Percentiles rank a stretch among this genome's conserved stretches.
phyloP scores from a whole-genome alignment of 371 early-diverging fungal genomes.

The Apophysomyces sp. region DNA sequence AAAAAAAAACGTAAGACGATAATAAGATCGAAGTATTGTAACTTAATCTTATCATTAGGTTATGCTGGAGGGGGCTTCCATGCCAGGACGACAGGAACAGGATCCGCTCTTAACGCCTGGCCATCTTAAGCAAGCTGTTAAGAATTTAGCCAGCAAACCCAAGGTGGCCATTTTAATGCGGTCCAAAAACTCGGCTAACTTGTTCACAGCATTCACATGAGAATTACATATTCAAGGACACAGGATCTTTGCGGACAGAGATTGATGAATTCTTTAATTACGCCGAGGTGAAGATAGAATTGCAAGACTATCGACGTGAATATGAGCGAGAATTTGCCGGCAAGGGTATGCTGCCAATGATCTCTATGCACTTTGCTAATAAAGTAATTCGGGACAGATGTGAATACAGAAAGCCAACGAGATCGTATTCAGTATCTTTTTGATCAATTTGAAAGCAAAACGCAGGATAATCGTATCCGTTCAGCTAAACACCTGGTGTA shows the following conservation, averaged over 20 bases:
- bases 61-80: conserved; percentile 5
- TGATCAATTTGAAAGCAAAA: conserved; percentile 56
- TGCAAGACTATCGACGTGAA: conserved; percentile 42
- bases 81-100: neutral
- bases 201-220: conserved; percentile 46
- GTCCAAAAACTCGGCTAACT: neutral
- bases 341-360: conserved; percentile 13
- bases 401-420: conserved; percentile 26
- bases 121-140: conserved; percentile 32
- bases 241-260: conserved; percentile 59
- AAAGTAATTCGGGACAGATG: neutral
- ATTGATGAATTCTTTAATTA: conserved; percentile 77
- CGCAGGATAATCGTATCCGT: conserved; percentile 37
- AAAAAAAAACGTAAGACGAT: no score
- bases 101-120: conserved; percentile 35
- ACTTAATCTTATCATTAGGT: neutral
- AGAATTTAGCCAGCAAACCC: conserved; percentile 29
- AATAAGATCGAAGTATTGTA: no score
- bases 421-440: conserved; percentile 45
- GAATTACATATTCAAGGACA: conserved; percentile 64
- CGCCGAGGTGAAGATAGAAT: conserved; percentile 53
- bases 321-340: conserved; percentile 39
- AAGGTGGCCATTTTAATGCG: conserved; percentile 15
- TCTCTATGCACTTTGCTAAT: neutral
- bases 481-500: conserved; percentile 56